phyloP scores from a whole-genome alignment of 257 asterid genomes.

The Salvia rosmarinus region DNA sequence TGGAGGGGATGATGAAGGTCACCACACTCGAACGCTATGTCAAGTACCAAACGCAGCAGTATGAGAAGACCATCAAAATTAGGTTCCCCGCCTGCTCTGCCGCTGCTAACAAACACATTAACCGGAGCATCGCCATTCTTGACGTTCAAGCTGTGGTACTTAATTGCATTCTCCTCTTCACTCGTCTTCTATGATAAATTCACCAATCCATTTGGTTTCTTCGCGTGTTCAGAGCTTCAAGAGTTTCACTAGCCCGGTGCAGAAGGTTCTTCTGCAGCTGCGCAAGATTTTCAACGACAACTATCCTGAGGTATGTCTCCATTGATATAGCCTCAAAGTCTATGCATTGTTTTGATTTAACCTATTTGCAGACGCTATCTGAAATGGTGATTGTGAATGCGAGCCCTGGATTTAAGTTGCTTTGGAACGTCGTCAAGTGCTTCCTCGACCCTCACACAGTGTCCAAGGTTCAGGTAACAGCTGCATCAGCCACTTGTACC shows the following conservation, averaged over 20 bases:
- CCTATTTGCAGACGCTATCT: slow-evolving; percentile 45
- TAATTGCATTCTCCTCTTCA: not conserved
- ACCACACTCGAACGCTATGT: slow-evolving; percentile 55
- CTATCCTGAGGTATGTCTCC: slow-evolving; percentile 54
- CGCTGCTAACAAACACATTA: slow-evolving; percentile 50
- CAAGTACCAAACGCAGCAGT: slow-evolving; percentile 53
- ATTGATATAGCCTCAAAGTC: no score
- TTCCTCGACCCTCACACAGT: slow-evolving; percentile 59
- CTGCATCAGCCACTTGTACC: not conserved
- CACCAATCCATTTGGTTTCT: not conserved
- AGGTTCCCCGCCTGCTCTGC: slow-evolving; percentile 64
- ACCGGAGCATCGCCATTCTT: slow-evolving; percentile 49
- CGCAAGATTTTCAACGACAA: slow-evolving; percentile 53
- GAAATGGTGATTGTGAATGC: slow-evolving; percentile 62
- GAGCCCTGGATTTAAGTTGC: slow-evolving; percentile 57
- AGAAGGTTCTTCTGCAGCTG: slow-evolving; percentile 52
- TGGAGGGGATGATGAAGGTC: slow-evolving; percentile 49
- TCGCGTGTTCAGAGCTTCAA: slow-evolving; percentile 45
- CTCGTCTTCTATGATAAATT: not conserved
- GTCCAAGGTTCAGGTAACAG: slow-evolving; percentile 54
- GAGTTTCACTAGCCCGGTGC: slow-evolving; percentile 52
- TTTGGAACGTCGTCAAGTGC: slow-evolving; percentile 62
- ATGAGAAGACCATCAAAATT: slow-evolving; percentile 50
- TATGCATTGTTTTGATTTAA: not conserved
- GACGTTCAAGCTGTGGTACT: slow-evolving; percentile 72